Conservation (phyloP, 2,329 filamentous ascomycete species). For the Colletotrichum acutatum region DNA sequence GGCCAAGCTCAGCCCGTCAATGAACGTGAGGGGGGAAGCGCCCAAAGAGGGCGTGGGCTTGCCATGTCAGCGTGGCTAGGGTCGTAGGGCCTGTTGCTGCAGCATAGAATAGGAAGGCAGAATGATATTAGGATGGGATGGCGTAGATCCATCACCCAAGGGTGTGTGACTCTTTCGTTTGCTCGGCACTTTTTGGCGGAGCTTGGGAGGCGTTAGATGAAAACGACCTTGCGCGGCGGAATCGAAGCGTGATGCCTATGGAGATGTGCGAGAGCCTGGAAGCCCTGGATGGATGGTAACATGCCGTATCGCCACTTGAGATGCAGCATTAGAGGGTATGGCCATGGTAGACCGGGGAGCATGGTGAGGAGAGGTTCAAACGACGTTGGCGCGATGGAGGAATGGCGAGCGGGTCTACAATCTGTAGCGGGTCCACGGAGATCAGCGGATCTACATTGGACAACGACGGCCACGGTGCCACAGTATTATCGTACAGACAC, state of each 20-base stretch:
- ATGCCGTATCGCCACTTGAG: constrained; percentile 22
- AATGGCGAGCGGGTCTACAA: constrained; percentile 11
- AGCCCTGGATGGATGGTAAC: constrained; percentile 10
- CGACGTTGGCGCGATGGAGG: neutral
- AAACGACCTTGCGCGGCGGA: constrained; percentile 12
- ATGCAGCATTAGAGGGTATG: neutral
- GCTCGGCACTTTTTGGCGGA: constrained; percentile 22
- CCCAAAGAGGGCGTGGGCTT: neutral
- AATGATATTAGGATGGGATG: constrained; percentile 12
- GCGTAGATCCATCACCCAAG: neutral
- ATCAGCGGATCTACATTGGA: constrained; percentile 28
- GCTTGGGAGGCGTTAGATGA: constrained; percentile 8
- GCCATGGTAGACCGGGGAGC: neutral
- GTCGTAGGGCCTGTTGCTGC: neutral
- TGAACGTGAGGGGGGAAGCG: neutral
- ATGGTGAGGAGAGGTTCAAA: neutral
- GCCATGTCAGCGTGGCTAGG: constrained; percentile 16
- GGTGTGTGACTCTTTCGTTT: neutral
- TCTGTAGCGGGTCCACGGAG: constrained; percentile 18
- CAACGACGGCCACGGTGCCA: neutral
- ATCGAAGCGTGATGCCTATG: constrained; percentile 1
- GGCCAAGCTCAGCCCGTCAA: neutral
- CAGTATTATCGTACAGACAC: neutral
- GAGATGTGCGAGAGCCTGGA: neutral
- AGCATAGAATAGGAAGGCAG: neutral